Evolutionary conservation across 164 flowering plant species (phyloP).

Genomic region (Vitis vinifera): ASM3070453v1 NC_081808.1:5219001-5219500

Average conservation of each 20-base stretch:
- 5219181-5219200: constrained; percentile 96
- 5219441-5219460: neutral
- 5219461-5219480: neutral
- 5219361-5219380: constrained; percentile 95
- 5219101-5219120: constrained; percentile 77
- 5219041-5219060: constrained; percentile 71
- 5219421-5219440: neutral
- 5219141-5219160: constrained; percentile 91
- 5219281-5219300: neutral
- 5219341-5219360: constrained; percentile 99
- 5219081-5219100: constrained; percentile 82
- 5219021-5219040: constrained; percentile 73
- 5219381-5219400: constrained; percentile 95
- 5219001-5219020: constrained; percentile 71
- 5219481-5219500: constrained; percentile 90
- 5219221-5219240: constrained; percentile 5
- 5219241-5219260: neutral
- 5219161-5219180: constrained; percentile 84
- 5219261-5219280: neutral
- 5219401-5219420: constrained; percentile 1
- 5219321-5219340: constrained; percentile 61
- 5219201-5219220: constrained; percentile 81
- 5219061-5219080: constrained; percentile 98
- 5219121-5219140: constrained; percentile 93
- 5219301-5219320: neutral